These are phyloP conservation scores for Coemansia sp. DNA, from an alignment of 192 early-diverging fungal genomes.

Conservation along the genomic window DNA sequence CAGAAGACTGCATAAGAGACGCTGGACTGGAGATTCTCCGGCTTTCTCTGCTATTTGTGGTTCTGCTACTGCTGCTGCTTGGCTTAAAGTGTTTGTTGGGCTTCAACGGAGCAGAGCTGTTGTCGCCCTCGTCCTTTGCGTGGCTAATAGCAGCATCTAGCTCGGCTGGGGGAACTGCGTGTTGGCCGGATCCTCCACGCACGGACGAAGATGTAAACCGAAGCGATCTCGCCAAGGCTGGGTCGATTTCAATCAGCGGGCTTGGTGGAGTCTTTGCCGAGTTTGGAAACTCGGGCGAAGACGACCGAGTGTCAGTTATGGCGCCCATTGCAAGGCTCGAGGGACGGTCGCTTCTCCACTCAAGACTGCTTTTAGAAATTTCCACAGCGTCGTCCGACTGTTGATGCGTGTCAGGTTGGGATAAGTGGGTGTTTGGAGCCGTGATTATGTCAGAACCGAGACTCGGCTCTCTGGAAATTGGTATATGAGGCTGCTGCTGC, in stretches of 20 bases:
- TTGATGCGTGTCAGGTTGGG: neutral
- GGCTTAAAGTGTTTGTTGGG: neutral
- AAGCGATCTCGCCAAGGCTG: slow-evolving; percentile 22
- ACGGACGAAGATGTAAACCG: slow-evolving; percentile 5
- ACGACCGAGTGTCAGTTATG: neutral
- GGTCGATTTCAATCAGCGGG: slow-evolving; percentile 39
- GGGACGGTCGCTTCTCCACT: slow-evolving; percentile 1
- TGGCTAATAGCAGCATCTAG: neutral
- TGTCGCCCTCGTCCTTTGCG: neutral
- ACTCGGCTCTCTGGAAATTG: neutral
- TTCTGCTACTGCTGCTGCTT: neutral
- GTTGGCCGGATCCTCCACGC: neutral
- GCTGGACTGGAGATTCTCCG: slow-evolving; percentile 4
- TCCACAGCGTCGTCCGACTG: neutral
- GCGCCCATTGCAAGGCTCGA: neutral
- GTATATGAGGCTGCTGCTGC: neutral
- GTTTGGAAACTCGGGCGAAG: neutral
- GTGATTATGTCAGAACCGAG: neutral
- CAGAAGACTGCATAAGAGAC: neutral
- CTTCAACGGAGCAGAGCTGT: neutral
- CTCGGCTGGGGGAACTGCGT: neutral
- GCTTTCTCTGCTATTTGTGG: neutral
- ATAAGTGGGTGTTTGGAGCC: neutral
- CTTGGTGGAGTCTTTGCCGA: slow-evolving; percentile 31
- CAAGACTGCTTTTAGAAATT: neutral